Evolutionary conservation across 2,329 filamentous ascomycete species (phyloP).

Genomic region (Aspergillus proliferans): DNA sequence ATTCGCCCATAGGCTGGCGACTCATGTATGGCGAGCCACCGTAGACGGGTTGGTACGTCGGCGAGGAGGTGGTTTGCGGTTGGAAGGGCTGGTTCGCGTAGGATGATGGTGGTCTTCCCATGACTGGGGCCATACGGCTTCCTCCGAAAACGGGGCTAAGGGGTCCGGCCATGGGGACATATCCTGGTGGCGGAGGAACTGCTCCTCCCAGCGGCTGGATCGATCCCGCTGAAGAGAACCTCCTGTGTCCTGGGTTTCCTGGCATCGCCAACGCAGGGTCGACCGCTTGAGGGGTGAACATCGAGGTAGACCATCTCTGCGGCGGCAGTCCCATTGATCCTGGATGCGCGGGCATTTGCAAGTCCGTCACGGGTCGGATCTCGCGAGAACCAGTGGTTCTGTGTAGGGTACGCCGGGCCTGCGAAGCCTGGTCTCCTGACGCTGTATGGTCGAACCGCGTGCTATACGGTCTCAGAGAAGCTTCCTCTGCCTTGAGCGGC

Average conservation of each 20-base stretch:
- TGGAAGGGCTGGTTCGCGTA: constrained; percentile 24
- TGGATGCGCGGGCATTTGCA: constrained; percentile 22
- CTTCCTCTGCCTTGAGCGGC: constrained; percentile 39
- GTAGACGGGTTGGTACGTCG: constrained; percentile 25
- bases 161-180: constrained; percentile 18
- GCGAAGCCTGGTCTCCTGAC: constrained; percentile 19
- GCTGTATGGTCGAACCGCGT: constrained; percentile 22
- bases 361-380: constrained; percentile 32
- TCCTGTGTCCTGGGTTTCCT: constrained; percentile 20
- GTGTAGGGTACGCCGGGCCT: constrained; percentile 23
- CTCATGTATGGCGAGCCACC: constrained; percentile 15
- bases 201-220: background rate
- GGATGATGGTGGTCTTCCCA: constrained; percentile 21
- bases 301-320: constrained; percentile 28
- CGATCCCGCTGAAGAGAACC: constrained; percentile 29
- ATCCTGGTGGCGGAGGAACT: constrained; percentile 16
- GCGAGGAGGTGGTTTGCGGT: constrained; percentile 24
- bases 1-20: constrained; percentile 21
- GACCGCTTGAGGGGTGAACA: constrained; percentile 24
- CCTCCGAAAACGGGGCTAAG: constrained; percentile 22
- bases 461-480: constrained; percentile 26
- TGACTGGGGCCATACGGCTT: constrained; percentile 13
- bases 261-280: constrained; percentile 21
- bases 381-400: constrained; percentile 33
- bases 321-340: constrained; percentile 18